A percentile compares a stretch with the other conserved stretches of the same genome.
These are phyloP conservation scores for Jamesozyma spencerorum DNA, from an alignment of 805 yeast species.

Conservation along the genomic window DNA sequence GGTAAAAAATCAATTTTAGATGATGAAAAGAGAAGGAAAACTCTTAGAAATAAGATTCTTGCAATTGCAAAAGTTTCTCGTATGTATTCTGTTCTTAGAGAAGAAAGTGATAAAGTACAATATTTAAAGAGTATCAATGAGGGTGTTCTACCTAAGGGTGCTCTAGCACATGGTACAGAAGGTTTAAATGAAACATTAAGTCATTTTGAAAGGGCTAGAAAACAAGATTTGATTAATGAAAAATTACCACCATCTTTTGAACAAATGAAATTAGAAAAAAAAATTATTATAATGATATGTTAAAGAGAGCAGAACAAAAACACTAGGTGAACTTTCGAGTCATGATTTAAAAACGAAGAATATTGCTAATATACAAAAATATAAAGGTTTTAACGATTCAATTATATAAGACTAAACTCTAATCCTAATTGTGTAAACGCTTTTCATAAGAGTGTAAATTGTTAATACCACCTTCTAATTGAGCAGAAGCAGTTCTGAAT, in stretches of 20 bases:
- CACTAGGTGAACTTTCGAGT: too few relatives aligned
- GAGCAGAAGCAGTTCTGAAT: slow-evolving; percentile 97
- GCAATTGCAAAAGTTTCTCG: slow-evolving; percentile 95
- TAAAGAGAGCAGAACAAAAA: slow-evolving; percentile 5
- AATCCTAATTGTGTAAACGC: slow-evolving; percentile 80
- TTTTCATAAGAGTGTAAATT: slow-evolving; percentile 95
- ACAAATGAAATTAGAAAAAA: slow-evolving; percentile 40
- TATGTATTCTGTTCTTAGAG: slow-evolving; percentile 81
- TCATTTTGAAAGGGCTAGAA: slow-evolving; percentile 75
- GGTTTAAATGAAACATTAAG: slow-evolving; percentile 61
- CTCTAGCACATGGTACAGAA: slow-evolving; percentile 72
- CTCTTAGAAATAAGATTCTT: slow-evolving; percentile 75
- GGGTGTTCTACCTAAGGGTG: slow-evolving; percentile 79
- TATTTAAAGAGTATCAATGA: slow-evolving; percentile 65
- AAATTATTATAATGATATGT: slow-evolving; percentile 30
- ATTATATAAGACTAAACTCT: too few relatives aligned
- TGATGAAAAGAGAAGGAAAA: slow-evolving; percentile 35
- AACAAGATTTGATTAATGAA: slow-evolving; percentile 75
- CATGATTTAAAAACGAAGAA: too few relatives aligned
- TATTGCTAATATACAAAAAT: too few relatives aligned
- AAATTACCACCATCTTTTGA: slow-evolving; percentile 74
- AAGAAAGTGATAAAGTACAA: slow-evolving; percentile 78
- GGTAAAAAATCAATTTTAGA: slow-evolving; percentile 8
- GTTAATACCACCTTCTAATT: slow-evolving; percentile 96
- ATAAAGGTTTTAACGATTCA: background rate